phyloP scores from a whole-genome alignment of 768 basidiomycete species.

The Russula brevipes region DNA sequence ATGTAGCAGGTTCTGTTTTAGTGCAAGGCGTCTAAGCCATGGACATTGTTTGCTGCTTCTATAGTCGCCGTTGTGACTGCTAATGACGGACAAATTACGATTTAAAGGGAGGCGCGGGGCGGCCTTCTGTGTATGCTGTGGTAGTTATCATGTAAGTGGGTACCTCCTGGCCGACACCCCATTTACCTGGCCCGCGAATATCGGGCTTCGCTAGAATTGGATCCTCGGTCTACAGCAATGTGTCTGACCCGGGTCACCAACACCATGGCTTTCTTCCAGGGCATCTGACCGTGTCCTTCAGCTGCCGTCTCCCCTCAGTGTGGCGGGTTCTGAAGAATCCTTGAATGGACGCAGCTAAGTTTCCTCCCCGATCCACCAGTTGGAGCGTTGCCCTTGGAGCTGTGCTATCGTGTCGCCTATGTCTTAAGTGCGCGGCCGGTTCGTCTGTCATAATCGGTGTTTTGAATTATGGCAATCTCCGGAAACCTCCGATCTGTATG shows the following conservation, averaged over 20 bases:
- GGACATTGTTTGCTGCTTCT: slow-evolving; percentile 3
- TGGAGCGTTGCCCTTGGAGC: neutral
- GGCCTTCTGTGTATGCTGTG: neutral
- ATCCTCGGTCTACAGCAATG: slow-evolving; percentile 6
- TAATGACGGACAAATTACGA: slow-evolving; percentile 9
- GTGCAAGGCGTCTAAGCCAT: slow-evolving; percentile 1
- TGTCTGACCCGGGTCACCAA: slow-evolving; percentile 14
- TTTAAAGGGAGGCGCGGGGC: slow-evolving; percentile 4
- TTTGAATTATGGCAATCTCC: neutral
- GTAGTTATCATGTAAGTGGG: neutral
- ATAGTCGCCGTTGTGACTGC: slow-evolving; percentile 8
- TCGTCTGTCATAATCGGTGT: neutral
- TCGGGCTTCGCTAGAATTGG: slow-evolving; percentile 5
- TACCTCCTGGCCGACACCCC: neutral
- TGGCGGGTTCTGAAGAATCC: neutral
- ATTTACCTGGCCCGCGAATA: slow-evolving; percentile 9
- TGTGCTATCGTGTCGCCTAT: too few species aligned
- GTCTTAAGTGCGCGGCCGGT: neutral
- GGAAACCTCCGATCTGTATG: slow-evolving; percentile 6
- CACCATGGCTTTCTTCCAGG: slow-evolving; percentile 9
- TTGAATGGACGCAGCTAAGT: neutral
- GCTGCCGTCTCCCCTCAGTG: neutral
- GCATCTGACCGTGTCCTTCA: neutral
- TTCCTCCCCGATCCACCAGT: neutral
- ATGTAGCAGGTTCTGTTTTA: neutral